Evolutionary conservation across 495 filamentous ascomycete species (phyloP), one percentile per base, ranked within the genome.

Genomic region (Lepraria neglecta): DNA sequence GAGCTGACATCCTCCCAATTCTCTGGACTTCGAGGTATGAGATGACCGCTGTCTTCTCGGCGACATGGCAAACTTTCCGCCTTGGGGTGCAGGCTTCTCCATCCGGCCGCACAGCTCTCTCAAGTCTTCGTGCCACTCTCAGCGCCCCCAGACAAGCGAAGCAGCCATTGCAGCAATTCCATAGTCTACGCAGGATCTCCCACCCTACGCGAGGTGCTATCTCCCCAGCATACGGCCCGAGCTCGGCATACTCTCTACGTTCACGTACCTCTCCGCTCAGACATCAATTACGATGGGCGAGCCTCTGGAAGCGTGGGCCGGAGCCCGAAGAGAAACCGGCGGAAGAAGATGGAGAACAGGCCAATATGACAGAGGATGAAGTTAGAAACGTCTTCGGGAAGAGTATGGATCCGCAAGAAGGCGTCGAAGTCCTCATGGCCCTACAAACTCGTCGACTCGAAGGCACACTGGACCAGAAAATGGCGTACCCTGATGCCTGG

Each of bases 391-490:
- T 94, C 4, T 92, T 95, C 64, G 83, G 84, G 1, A 67, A 73
- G 0, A 72, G 74, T 12, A 67, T 87, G 27, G 68, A 76, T 27
- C 72, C 74, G 1, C 63, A 69, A 3, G 66, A 75, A 24, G 91
- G 82, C 52, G 92, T 91, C 67, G 75, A 76, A 28, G 73, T 91
- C 17, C 72, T 96, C 6, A 73, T 75, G 31, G 80, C 89, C 38
- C 73, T 95, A 3, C 89, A 96, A 67, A 83, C 82, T 30, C 83
- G 89, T 50, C 84, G 91, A 24, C 75, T 89, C 14, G 81, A 83
- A 12, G 91, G 91, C 21, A 91, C 89, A 0, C 77, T 92, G 10
- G 85, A 90, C 61, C 66, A 80, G 24, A 71, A 76, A 19, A 45
- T 78, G 77, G 72, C 80, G 72, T 62, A 67, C 30, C 21, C 69